Evolutionary conservation across 306 rosid genomes (phyloP), one percentile per base, ranked within the genome.

Genomic region (Mimosa bimucronata): DNA sequence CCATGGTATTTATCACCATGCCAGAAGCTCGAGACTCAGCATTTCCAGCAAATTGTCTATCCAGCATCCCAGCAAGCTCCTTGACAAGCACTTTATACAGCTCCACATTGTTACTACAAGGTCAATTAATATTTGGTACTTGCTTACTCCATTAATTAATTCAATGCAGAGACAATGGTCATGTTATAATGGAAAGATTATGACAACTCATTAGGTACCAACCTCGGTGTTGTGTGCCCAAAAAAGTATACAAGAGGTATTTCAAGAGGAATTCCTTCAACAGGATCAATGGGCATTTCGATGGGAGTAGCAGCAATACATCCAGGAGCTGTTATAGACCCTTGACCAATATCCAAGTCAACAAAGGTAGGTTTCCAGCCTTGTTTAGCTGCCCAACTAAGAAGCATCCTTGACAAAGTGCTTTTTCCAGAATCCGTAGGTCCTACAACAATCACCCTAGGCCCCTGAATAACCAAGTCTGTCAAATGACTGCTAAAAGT

Each of bases 1-100:
- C 99, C 99, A 95, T 93, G 44, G 99, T 95, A 86, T 95, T 95
- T 83, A 95, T 89, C 71, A 95, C 98, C 98, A 95, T 87, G 55
- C 99, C 99, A 14, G 99, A 91, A 83, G 99, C 98, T 86, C 87
- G 89, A 74, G 96, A 91, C 83, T 95, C 98, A 73, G 92, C 79
- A 83, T 87, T 95, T 77, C 94, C 93, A 76, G 94, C 21, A 84
- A 95, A 87, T 73, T 93, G 99, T 76, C 89, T 90, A 87, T 91
- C 99, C 64, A 93, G 86, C 84, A 93, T 86, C 65, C 88, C 91
- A 28, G 98, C 81, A 44, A 95, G 97, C 90, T 93, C 99, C 88
- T 90, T 95, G 53, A 91, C 99, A 55, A 93, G 88, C 73, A 91
- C 93, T 89, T 88, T 91, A 86, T 95, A 91, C 83, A 93, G 83